phyloP scores from a whole-genome alignment of 1,284 basidiomycete genomes.

The Abortiporus biennis region DNA sequence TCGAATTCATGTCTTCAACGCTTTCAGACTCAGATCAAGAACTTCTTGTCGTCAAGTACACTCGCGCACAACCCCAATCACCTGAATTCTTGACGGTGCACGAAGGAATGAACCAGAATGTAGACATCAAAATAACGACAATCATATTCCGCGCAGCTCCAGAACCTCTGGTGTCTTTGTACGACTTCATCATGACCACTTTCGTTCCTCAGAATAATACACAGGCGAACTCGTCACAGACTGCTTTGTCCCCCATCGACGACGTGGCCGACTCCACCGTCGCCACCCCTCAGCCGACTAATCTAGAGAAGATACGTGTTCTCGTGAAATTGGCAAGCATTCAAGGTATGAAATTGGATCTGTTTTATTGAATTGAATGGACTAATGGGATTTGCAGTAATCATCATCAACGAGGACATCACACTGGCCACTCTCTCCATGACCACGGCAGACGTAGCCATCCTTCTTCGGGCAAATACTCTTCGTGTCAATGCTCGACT shows the following conservation, averaged over 20 bases:
- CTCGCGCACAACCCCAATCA: constrained; percentile 76
- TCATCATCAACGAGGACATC: constrained; percentile 73
- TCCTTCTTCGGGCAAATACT: constrained; percentile 72
- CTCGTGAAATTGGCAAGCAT: constrained; percentile 86
- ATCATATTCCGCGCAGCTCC: constrained; percentile 89
- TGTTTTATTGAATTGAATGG: constrained; percentile 4
- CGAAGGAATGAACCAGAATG: constrained; percentile 86
- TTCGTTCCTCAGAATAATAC: constrained; percentile 61
- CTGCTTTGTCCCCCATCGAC: constrained; percentile 9
- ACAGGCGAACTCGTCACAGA: constrained; percentile 11
- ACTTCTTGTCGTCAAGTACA: constrained; percentile 83
- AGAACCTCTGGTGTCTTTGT: constrained; percentile 87
- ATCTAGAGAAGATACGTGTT: constrained; percentile 70
- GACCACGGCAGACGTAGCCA: constrained; percentile 86
- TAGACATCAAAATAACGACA: constrained; percentile 89
- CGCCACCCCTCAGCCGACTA: constrained; percentile 7
- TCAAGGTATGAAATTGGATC: constrained; percentile 51
- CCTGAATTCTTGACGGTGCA: constrained; percentile 83
- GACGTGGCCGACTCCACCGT: constrained; percentile 9
- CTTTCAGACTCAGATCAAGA: constrained; percentile 50
- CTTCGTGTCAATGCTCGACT: constrained; percentile 82
- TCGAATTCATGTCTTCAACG: constrained; percentile 77
- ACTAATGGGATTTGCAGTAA: constrained; percentile 42
- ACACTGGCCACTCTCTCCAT: constrained; percentile 85
- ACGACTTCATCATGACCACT: constrained; percentile 98